Evolutionary conservation across 768 basidiomycete species (phyloP).

Genomic region (Artomyces pyxidatus): DNA sequence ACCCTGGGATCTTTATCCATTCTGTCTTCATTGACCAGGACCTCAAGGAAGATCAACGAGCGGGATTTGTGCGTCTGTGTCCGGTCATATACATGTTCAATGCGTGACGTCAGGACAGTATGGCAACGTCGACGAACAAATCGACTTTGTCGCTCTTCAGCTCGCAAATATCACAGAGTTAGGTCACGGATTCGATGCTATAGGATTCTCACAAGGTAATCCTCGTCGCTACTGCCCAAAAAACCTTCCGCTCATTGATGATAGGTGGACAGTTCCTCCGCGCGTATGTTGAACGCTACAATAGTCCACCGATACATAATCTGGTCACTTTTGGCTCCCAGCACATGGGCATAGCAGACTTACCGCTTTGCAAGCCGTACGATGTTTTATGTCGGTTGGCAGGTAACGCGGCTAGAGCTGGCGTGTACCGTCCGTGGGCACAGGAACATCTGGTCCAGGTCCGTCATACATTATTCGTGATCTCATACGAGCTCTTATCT

Average conservation of each 20-base stretch:
- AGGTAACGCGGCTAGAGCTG: conserved; percentile 48
- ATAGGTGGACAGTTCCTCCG: conserved; percentile 79
- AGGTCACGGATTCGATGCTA: conserved; percentile 67
- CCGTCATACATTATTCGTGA: conserved; percentile 5
- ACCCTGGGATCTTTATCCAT: conserved; percentile 74
- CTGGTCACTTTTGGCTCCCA: conserved; percentile 84
- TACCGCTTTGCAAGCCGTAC: conserved; percentile 53
- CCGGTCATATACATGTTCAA: neutral
- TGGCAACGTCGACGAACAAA: conserved; percentile 68
- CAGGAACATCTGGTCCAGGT: conserved; percentile 74
- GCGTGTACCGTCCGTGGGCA: conserved; percentile 69
- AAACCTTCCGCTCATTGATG: no score
- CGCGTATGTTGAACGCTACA: conserved; percentile 74
- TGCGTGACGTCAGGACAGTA: conserved; percentile 38
- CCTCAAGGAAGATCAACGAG: conserved; percentile 52
- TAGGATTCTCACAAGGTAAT: conserved; percentile 82
- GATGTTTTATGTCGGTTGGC: conserved; percentile 69
- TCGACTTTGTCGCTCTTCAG: conserved; percentile 57
- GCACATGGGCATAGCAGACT: conserved; percentile 79
- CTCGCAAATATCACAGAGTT: conserved; percentile 58
- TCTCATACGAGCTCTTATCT: neutral
- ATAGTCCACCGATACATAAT: conserved; percentile 66
- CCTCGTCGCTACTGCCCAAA: neutral
- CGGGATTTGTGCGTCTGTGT: conserved; percentile 57
- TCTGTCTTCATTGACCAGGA: conserved; percentile 62